These are phyloP conservation scores for Pythium phragmitis DNA, from an alignment of 352 stramenopile species.

Conservation along the genomic window DNA sequence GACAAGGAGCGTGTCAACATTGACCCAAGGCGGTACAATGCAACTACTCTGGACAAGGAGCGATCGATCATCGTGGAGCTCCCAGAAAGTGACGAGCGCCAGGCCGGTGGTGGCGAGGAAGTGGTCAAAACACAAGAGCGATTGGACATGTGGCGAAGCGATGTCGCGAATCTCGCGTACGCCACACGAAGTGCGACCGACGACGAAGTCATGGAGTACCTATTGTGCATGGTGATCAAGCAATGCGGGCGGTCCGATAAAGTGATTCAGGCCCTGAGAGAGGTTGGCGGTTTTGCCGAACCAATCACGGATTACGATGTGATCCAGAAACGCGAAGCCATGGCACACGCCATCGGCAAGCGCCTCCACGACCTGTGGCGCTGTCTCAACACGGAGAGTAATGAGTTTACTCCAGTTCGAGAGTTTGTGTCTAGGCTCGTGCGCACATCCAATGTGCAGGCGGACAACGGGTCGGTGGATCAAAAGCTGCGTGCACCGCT, in stretches of 20 bases:
- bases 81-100: not conserved
- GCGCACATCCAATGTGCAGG: not conserved
- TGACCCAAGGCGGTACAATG: conserved; percentile 57
- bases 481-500: conserved; percentile 28
- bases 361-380: conserved; percentile 26
- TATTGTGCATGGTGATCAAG: conserved; percentile 51
- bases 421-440: conserved; percentile 10
- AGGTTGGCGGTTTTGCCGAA: conserved; percentile 31
- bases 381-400: conserved; percentile 1
- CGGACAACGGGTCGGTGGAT: not conserved
- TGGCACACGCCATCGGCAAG: conserved; percentile 19
- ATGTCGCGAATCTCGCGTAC: conserved; percentile 33
- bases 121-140: conserved; percentile 17
- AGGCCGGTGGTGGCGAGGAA: not conserved
- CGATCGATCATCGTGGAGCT: conserved; percentile 38
- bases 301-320: conserved; percentile 46
- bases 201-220: conserved; percentile 59
- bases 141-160: conserved; percentile 14
- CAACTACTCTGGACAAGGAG: conserved; percentile 62
- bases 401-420: not conserved
- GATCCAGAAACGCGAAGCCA: conserved; percentile 42
- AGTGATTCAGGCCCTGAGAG: conserved; percentile 51
- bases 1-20: conserved; percentile 59
- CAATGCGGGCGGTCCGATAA: conserved; percentile 42
- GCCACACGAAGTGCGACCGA: conserved; percentile 38